Percentiles rank a stretch among this genome's conserved stretches.
phyloP scores from a whole-genome alignment of 768 basidiomycete species.

The Gautieria morchelliformis region DNA sequence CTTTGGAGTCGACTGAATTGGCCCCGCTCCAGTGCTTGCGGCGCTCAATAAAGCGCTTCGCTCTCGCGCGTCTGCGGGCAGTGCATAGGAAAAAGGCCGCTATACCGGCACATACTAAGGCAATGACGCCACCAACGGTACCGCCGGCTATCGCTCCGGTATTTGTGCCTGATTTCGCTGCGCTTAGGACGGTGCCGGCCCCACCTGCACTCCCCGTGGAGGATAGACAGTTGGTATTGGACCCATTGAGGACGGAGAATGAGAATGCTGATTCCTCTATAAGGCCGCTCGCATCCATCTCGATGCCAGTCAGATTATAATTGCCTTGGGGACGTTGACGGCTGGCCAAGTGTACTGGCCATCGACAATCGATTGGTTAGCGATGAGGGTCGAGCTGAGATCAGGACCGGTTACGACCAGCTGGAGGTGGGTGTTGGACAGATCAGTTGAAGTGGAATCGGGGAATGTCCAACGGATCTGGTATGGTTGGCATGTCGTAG shows the following conservation, averaged over 20 bases:
- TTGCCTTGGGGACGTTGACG: constrained; percentile 24
- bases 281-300: constrained; percentile 14
- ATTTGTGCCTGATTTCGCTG: constrained; percentile 20
- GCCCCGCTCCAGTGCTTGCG: constrained; percentile 16
- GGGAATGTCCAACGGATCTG: background rate
- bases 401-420: background rate
- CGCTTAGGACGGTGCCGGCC: constrained; percentile 18
- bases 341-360: constrained; percentile 25
- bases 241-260: constrained; percentile 31
- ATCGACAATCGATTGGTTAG: background rate
- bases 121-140: constrained; percentile 32
- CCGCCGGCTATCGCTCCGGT: constrained; percentile 42
- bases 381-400: background rate
- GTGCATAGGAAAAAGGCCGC: constrained; percentile 23
- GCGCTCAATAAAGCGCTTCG: constrained; percentile 23
- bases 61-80: constrained; percentile 12
- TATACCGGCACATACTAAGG: constrained; percentile 25
- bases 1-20: constrained; percentile 10
- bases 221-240: constrained; percentile 25
- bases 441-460: background rate
- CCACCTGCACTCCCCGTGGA: constrained; percentile 6
- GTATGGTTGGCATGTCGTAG: background rate
- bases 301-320: background rate
- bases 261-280: constrained; percentile 24
- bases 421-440: background rate